These are phyloP conservation scores for Beauveria sp. DNA, from an alignment of 2,329 filamentous ascomycete genomes.

Conservation along the genomic window DNA sequence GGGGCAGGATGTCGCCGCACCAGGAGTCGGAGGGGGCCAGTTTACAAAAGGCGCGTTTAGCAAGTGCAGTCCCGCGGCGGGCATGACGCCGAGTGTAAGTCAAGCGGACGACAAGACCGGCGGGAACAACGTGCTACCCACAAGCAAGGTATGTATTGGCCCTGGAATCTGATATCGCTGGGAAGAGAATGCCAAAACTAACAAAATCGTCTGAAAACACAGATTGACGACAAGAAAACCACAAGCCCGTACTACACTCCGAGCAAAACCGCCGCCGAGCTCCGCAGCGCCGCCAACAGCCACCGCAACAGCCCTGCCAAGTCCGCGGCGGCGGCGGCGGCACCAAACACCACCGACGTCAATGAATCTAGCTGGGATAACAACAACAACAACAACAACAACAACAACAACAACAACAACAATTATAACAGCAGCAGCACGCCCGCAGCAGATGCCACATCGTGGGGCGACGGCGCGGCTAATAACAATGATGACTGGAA, in stretches of 20 bases:
- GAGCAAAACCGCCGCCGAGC: conserved; percentile 6
- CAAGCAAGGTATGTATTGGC: conserved; percentile 10
- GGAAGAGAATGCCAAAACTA: background rate
- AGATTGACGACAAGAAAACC: conserved; percentile 5
- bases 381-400: background rate
- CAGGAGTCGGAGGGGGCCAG: background rate
- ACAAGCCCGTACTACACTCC: conserved; percentile 13
- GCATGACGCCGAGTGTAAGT: conserved; percentile 4
- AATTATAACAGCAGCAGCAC: background rate
- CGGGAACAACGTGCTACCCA: background rate
- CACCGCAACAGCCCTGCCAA: conserved; percentile 11
- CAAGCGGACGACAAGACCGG: conserved; percentile 6
- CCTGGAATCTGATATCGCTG: too few relatives aligned
- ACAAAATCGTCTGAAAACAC: background rate
- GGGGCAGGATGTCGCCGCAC: background rate
- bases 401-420: background rate
- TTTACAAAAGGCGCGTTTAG: conserved; percentile 11
- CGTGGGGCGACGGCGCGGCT: background rate
- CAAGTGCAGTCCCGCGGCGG: background rate
- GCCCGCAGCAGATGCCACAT: background rate
- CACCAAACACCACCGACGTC: background rate
- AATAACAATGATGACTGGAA: background rate
- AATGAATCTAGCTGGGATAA: background rate
- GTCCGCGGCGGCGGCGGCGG: background rate
- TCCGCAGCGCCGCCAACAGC: conserved; percentile 5